Percentiles rank a stretch among this genome's conserved stretches.
Conservation (phyloP, 805 yeast species). For the Ogataea glucozyma region DNA sequence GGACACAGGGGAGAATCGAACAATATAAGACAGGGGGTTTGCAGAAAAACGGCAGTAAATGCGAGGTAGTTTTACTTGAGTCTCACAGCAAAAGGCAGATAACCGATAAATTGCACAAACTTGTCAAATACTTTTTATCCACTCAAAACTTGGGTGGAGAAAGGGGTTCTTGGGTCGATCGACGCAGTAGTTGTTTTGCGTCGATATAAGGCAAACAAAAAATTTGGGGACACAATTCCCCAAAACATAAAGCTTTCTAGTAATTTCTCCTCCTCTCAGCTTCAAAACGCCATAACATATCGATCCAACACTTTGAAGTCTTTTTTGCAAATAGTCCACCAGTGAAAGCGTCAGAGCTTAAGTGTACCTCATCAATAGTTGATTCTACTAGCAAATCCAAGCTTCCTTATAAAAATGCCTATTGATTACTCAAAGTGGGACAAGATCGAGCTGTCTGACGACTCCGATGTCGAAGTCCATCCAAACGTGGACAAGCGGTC, state of each 20-base stretch:
- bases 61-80: too few species aligned
- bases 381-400: too few species aligned
- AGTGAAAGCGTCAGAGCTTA: too few species aligned
- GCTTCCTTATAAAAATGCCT: conserved; percentile 33
- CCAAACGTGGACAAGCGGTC: conserved; percentile 96
- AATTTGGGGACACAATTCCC: neutral
- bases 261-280: neutral
- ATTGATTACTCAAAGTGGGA: conserved; percentile 99
- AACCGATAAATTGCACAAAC: too few species aligned
- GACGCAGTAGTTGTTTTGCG: neutral
- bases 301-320: too few species aligned
- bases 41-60: neutral
- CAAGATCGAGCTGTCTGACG: conserved; percentile 92
- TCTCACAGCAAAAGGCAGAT: too few species aligned
- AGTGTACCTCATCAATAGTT: too few species aligned
- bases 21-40: neutral
- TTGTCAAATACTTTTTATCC: neutral
- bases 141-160: too few species aligned
- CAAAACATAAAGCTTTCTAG: neutral
- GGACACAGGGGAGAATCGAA: neutral
- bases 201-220: neutral
- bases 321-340: too few species aligned
- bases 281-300: too few species aligned
- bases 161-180: conserved; percentile 4
- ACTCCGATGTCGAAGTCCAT: conserved; percentile 95